Conservation (phyloP, 2,329 filamentous ascomycete species). For the Diaporthe destruens region DNA sequence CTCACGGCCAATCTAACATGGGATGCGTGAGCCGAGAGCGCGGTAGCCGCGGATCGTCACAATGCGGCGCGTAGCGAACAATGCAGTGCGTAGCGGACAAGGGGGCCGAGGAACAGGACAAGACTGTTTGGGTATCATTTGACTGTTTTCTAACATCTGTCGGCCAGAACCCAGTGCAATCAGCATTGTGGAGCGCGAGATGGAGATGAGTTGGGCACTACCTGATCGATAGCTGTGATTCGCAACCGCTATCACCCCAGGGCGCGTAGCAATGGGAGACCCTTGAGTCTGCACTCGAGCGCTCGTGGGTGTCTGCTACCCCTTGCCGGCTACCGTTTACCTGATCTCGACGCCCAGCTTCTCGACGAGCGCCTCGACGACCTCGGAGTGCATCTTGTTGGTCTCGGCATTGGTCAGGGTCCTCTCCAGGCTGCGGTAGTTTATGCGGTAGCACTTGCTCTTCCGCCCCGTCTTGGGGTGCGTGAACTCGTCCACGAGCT, state of each 20-base stretch:
- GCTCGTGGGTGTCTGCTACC: not conserved
- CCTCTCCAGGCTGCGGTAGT: conserved; percentile 91
- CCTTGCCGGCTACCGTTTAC: conserved; percentile 51
- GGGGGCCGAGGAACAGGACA: not conserved
- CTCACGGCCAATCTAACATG: conserved; percentile 24
- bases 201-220: not conserved
- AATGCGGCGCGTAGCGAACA: conserved; percentile 17
- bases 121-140: conserved; percentile 21
- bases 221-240: not conserved
- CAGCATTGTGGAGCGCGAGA: not conserved
- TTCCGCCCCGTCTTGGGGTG: conserved; percentile 86
- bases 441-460: conserved; percentile 92
- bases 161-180: not conserved
- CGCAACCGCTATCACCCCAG: not conserved
- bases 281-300: not conserved
- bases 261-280: conserved; percentile 1
- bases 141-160: not conserved
- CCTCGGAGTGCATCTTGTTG: conserved; percentile 79
- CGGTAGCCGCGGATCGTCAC: conserved; percentile 14
- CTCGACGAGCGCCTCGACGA: conserved; percentile 74
- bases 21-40: conserved; percentile 9
- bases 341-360: conserved; percentile 85
- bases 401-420: conserved; percentile 88
- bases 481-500: conserved; percentile 85
- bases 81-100: conserved; percentile 6